A percentile compares a stretch with the other conserved stretches of the same genome.
phyloP scores from a whole-genome alignment of 257 asterid genomes.

The Nyctanthes arbortristis region DNA sequence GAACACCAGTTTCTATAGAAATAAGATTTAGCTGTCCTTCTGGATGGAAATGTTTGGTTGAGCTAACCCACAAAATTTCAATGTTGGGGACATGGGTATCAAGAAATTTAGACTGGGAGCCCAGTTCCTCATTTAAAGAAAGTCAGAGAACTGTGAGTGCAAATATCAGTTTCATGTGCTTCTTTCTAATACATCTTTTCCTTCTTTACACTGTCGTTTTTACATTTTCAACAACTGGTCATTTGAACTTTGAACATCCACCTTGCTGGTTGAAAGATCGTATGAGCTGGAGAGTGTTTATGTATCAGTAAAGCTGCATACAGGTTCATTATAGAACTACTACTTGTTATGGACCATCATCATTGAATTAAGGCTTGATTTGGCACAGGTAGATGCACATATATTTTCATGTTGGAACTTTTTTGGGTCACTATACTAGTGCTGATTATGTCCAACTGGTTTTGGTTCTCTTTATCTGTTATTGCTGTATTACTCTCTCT shows the following conservation, averaged over 20 bases:
- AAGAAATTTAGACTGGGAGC: too few relatives aligned
- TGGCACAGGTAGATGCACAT: conserved; percentile 16
- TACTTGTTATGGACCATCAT: background rate
- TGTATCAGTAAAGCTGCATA: conserved; percentile 4
- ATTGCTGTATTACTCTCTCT: background rate
- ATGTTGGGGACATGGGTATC: too few relatives aligned
- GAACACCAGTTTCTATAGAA: too few relatives aligned
- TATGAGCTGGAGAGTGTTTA: conserved; percentile 3
- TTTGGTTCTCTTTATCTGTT: conserved; percentile 14
- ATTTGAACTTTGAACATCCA: conserved; percentile 20
- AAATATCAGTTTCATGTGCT: too few relatives aligned
- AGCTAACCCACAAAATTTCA: too few relatives aligned
- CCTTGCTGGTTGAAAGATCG: background rate
- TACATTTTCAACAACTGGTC: conserved; percentile 6
- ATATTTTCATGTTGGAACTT: conserved; percentile 8
- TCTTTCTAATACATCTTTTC: background rate
- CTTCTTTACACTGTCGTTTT: background rate
- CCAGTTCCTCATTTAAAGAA: too few relatives aligned
- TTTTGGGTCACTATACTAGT: conserved; percentile 11
- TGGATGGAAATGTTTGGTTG: too few relatives aligned
- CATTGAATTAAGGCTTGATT: background rate
- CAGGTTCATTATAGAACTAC: background rate
- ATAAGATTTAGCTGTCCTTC: too few relatives aligned
- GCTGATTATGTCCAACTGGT: conserved; percentile 13
- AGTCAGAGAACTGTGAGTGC: too few relatives aligned